Base-by-base conservation (phyloP, 2,329 filamentous ascomycete species). In the Hyphodiscus sp. region DNA sequence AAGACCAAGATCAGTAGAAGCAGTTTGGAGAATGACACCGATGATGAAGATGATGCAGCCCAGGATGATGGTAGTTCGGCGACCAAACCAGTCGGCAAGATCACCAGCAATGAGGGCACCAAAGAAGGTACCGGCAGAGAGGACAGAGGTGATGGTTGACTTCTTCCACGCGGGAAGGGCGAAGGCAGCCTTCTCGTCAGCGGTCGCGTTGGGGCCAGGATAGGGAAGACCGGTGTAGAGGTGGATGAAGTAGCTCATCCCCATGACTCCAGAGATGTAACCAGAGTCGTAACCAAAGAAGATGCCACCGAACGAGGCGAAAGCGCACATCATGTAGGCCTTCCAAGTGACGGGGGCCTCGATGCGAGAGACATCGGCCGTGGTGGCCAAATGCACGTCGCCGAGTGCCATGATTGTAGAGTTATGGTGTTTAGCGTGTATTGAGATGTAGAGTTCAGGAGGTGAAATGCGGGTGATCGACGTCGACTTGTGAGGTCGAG, bases 101-200 rank as follows among this genome's bases (percentile, higher is more conserved):
- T 90, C 86, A 76, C 88, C 88, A 54, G 86, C 87, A 57, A 89
- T 82, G 61, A 92, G 66, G 53, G 89, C 85, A 68, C 88, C 88
- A 56, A 91, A 86, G 77, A 92, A 91, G 60, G 87, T 91, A 71
- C 86, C 86, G 66, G 58, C 81, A 33, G 88, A 91, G 51, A 91
- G 80, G 63, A 91, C 90, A 19, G 57, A 59, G 6, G 83, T 83
- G 67, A 91, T 85, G 49, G 86, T 73, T 19, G 81, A 84, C 62
- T 79, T 75, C 47, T 74, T 72, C 53, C 67, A 71, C 10, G 76
- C 72, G 3, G 74, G 70, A 20, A 81, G 52, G 62, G 53, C 50
- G 52, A 65, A 66, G n/a, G 61, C 56, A 15, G 52, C 51, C 11
- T 42, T 58, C 9, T 51, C 57, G 1, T 50, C 61, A 0, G 30